These are phyloP conservation scores for Citrullus mucosospermus DNA, from an alignment of 306 rosid genomes.

Conservation along the genomic window DNA sequence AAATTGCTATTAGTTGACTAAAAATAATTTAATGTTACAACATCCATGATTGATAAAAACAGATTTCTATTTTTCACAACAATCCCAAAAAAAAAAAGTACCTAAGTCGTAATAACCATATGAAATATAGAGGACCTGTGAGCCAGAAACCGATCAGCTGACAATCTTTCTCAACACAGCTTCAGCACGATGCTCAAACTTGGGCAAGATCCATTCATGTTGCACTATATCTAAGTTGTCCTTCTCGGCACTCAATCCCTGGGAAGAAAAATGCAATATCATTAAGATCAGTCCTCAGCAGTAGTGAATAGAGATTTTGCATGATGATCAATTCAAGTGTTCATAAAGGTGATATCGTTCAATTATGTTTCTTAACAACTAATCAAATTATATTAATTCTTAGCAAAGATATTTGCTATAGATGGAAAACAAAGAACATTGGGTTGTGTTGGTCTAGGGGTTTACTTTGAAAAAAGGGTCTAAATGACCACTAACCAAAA, in stretches of 20 bases:
- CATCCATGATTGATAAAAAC: neutral
- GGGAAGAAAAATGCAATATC: slow-evolving; percentile 8
- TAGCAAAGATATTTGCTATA: neutral
- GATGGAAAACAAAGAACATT: neutral
- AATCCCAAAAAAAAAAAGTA: neutral
- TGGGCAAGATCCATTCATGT: slow-evolving; percentile 87
- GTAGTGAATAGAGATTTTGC: neutral
- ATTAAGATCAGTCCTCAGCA: neutral
- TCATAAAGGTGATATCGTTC: neutral
- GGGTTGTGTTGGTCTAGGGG: neutral
- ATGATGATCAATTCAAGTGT: neutral
- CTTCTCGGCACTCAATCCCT: slow-evolving; percentile 89
- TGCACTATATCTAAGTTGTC: slow-evolving; percentile 94
- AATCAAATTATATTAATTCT: neutral
- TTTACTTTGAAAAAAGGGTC: neutral
- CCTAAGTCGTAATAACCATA: neutral
- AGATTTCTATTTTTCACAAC: slow-evolving; percentile 2
- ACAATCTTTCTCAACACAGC: slow-evolving; percentile 45
- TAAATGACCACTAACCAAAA: neutral
- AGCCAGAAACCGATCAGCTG: slow-evolving; percentile 19
- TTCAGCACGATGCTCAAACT: slow-evolving; percentile 86
- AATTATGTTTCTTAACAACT: neutral
- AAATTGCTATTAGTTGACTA: neutral
- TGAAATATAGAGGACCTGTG: neutral
- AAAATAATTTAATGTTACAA: neutral